Evolutionary conservation across 2,329 filamentous ascomycete genomes (phyloP), one percentile per base, ranked within the genome.

Genomic region (Fusarium domesticum): DNA sequence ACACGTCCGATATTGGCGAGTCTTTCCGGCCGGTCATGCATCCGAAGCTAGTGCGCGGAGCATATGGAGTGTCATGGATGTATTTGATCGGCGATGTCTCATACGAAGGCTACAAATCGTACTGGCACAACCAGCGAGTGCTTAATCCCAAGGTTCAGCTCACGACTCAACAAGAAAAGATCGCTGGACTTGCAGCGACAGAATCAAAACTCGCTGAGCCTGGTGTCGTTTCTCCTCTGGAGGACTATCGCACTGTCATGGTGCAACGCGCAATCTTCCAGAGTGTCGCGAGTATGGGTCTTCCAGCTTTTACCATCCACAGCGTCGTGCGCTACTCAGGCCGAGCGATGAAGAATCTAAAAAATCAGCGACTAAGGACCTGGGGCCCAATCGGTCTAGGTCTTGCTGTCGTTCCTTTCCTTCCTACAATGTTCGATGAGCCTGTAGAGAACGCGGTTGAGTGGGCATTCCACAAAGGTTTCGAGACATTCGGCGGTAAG

Each of bases 1-100:
- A 98, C 67, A 97, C 93, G 0, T 91, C 85, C 16, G 92, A 97
- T 61, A 92, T 98, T 53, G 93, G 93, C 64, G 93, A 98, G 69
- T 95, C 88, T 0, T 98, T 98, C 70, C 83, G 93, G 2, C 93
- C 93, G 0, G 79, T 98, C 31, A 91, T 92, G 4, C 91, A 96
- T 64, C 92, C 90, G 0, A 83, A 77, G 59, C 70, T 95, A 3
- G 86, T 98, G 10, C 81, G 85, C 47, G 75, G 81, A 37, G 93
- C 93, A 6, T 98, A 98, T 63, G 92, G 81, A 37, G 74, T 98
- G 33, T 95, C 89, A 2, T 97, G 93, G 93, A 75, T 87, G 10
- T 98, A 98, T 62, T 80, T 98, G 17, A 69, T 90, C 12, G 92
- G 93, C 37, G 93, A 98, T 62, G 92, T 97, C 37, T 77, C 80